These are phyloP conservation scores for Schoenoplectus tabernaemontani DNA, from an alignment of 202 grass and related monocot genomes.

Conservation along the genomic window DNA sequence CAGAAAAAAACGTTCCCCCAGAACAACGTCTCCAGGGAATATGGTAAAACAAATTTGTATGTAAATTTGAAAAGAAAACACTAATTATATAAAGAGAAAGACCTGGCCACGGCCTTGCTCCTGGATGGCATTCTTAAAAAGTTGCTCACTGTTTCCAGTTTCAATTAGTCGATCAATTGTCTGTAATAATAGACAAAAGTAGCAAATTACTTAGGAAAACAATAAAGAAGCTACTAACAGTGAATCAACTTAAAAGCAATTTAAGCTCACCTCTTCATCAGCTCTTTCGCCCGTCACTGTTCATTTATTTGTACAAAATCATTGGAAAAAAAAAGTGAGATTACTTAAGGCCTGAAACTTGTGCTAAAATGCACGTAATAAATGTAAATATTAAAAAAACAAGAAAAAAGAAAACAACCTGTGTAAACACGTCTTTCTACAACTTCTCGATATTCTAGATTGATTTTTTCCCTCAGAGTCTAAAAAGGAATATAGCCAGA, in stretches of 20 bases:
- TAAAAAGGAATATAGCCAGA: constrained; percentile 13
- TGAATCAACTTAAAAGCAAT: constrained; percentile 20
- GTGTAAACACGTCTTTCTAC: constrained; percentile 84
- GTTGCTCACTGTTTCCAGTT: constrained; percentile 79
- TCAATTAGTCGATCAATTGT: constrained; percentile 76
- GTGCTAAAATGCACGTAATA: neutral
- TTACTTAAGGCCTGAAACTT: neutral
- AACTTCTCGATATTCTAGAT: constrained; percentile 71
- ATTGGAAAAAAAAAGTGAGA: constrained; percentile 1
- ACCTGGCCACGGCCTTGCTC: constrained; percentile 89
- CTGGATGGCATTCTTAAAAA: constrained; percentile 82
- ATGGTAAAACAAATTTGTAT: neutral
- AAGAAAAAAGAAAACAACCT: constrained; percentile 30
- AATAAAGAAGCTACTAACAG: neutral
- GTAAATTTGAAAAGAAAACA: neutral
- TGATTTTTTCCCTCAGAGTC: constrained; percentile 69
- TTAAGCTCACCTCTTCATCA: constrained; percentile 57
- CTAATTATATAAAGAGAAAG: constrained; percentile 4
- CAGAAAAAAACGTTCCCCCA: neutral
- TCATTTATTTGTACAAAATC: constrained; percentile 27
- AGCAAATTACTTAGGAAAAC: constrained; percentile 14
- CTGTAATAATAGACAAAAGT: constrained; percentile 29
- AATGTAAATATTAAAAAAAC: neutral
- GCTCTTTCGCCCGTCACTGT: constrained; percentile 72
- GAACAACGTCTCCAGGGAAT: neutral